Conservation (phyloP, 768 basidiomycete genomes). For the Xanthoconium purpureum region DNA sequence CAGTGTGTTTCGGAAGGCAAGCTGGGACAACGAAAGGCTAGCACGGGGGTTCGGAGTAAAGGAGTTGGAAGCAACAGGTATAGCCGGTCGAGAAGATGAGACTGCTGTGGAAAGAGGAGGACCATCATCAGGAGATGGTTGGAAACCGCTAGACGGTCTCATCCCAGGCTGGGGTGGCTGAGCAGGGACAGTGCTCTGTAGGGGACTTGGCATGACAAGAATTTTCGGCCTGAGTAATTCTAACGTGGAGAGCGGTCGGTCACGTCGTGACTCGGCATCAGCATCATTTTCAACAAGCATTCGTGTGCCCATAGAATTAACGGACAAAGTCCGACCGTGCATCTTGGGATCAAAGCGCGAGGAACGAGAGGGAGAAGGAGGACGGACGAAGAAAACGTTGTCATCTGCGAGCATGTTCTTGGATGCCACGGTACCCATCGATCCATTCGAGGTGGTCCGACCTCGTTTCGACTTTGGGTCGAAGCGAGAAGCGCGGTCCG, state of each 20-base stretch:
- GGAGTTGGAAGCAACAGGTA: slow-evolving; percentile 53
- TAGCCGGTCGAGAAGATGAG: slow-evolving; percentile 49
- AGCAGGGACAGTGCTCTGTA: slow-evolving; percentile 49
- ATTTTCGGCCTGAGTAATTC: slow-evolving; percentile 86
- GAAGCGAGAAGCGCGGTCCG: slow-evolving; percentile 40
- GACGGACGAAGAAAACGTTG: slow-evolving; percentile 68
- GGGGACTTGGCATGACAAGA: slow-evolving; percentile 91
- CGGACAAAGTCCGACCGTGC: slow-evolving; percentile 61
- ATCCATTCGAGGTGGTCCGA: slow-evolving; percentile 46
- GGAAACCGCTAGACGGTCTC: slow-evolving; percentile 55
- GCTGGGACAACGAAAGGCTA: slow-evolving; percentile 73
- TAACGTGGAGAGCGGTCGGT: slow-evolving; percentile 66
- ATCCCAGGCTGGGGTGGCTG: slow-evolving; percentile 33
- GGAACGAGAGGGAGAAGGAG: slow-evolving; percentile 55
- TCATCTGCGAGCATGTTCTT: slow-evolving; percentile 39
- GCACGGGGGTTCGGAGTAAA: slow-evolving; percentile 77
- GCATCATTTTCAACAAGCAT: slow-evolving; percentile 57
- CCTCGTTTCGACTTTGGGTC: slow-evolving; percentile 39
- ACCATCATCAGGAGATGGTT: slow-evolving; percentile 56
- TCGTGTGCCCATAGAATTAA: slow-evolving; percentile 63
- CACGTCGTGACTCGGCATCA: slow-evolving; percentile 34
- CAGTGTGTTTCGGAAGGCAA: slow-evolving; percentile 82
- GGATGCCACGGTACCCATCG: slow-evolving; percentile 39
- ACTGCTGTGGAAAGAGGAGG: slow-evolving; percentile 70
- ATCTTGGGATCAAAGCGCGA: slow-evolving; percentile 83